Base-by-base conservation (phyloP, 345 rosid species). In the Bruguiera parviflora region DNA sequence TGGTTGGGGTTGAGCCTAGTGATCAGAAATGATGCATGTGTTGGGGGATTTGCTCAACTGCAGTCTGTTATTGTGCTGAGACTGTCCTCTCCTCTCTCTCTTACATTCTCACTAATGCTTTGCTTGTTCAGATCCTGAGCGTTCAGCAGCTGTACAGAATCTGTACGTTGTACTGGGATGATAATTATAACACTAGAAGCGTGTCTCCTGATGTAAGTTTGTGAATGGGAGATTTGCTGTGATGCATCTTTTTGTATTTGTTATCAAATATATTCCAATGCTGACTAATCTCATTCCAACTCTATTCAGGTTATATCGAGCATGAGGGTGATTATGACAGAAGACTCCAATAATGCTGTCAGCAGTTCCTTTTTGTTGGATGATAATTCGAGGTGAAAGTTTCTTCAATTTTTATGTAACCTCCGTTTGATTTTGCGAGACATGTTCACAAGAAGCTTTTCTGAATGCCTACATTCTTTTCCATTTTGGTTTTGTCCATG, bases 241-340 rank as follows among this genome's bases (percentile, higher is more conserved):
- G 28, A 24, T 59, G 6, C 29, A 67, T 16, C 60, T 22, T 63
- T 51, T 15, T 18, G 60, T 49, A 66, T 57, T 20, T 16, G 58
- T 1, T 67, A 16, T 19, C 9, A 55, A 19, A 39, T 39, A 39
- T 2, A 39, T 39, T 39, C 16, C 53, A 33, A 24, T 27, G 51
- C 43, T 9, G 53, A 56, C 62, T 53, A 58, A 69, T 76, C 47
- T 72, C 51, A 53, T 35, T 55, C 0, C 25, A 8, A 59, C 24
- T 63, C 56, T 61, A 35, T 31, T 58, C 80, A 94, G 98, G 98
- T 96, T 47, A 90, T 96, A 75, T 82, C 99, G 49, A 96, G 98
- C 88, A 96, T 96, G 98, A 94, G 94, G 68, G 85, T 92, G 15
- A 91, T 96, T 37, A 96, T 96, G 99, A 96, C 92, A 1, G 99